Evolutionary conservation across 2,329 filamentous ascomycete species (phyloP).

Genomic region (Neonectria ditissima): DNA sequence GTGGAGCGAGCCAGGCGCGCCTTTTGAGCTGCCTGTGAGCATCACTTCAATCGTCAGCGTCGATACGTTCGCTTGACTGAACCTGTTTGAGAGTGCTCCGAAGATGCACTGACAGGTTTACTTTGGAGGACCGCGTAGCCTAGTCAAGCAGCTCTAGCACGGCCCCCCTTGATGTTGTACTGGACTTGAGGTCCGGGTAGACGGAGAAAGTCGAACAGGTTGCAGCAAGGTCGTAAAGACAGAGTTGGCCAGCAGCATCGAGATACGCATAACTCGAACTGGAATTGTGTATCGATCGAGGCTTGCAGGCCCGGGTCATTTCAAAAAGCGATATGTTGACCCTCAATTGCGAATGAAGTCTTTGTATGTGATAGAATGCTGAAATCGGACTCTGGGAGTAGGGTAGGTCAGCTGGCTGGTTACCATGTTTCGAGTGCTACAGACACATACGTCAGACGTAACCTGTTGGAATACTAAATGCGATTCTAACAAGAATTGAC

Average conservation of each 20-base stretch:
- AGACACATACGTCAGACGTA: too few relatives aligned
- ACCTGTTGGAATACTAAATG: too few relatives aligned
- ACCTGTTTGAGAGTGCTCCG: constrained; percentile 8
- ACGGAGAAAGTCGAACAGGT: neutral
- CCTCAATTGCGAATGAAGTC: too few relatives aligned
- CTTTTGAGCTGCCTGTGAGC: too few relatives aligned
- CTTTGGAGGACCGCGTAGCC: constrained; percentile 5
- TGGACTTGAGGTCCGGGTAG: constrained; percentile 1
- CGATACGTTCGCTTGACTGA: too few relatives aligned
- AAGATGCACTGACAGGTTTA: constrained; percentile 12
- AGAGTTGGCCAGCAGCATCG: constrained; percentile 3
- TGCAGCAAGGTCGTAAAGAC: constrained; percentile 13
- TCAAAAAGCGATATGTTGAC: neutral
- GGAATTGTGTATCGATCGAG: neutral
- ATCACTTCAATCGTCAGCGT: too few relatives aligned
- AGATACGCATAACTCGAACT: neutral
- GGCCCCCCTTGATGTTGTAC: constrained; percentile 3
- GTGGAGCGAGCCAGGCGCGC: neutral
- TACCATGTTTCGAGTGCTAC: too few relatives aligned
- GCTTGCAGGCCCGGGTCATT: neutral
- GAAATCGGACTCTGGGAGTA: neutral
- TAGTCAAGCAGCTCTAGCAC: constrained; percentile 5
- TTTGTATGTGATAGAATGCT: too few relatives aligned
- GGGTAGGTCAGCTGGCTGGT: neutral
- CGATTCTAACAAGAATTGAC: too few relatives aligned